phyloP scores from a whole-genome alignment of 108 stramenopile genomes.

The Pinguiococcus pyrenoidosus region DNA sequence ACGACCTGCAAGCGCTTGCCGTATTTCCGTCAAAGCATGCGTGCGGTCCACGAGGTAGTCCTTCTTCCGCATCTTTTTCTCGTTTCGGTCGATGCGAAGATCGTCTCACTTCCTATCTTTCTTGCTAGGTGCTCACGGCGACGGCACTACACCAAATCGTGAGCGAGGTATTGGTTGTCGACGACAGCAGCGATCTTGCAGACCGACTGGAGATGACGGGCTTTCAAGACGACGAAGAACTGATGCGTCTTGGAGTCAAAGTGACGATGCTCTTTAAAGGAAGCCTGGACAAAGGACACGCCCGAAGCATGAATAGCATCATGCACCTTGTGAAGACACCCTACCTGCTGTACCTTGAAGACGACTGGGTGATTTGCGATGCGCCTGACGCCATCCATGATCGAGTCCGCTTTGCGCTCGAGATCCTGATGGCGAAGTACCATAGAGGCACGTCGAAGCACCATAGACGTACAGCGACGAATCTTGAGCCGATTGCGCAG shows the following conservation, averaged over 20 bases:
- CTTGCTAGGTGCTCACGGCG: neutral
- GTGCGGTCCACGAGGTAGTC: neutral
- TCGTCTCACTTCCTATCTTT: neutral
- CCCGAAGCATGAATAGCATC: slow-evolving; percentile 17
- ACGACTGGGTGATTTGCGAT: slow-evolving; percentile 18
- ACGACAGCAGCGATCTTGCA: slow-evolving; percentile 5
- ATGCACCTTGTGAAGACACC: slow-evolving; percentile 10
- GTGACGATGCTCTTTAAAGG: no score
- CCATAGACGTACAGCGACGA: neutral
- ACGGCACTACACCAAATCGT: neutral
- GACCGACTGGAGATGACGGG: slow-evolving; percentile 17
- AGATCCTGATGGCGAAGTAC: no score
- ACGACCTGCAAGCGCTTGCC: slow-evolving; percentile 25
- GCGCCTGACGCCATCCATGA: neutral
- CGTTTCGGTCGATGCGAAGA: neutral
- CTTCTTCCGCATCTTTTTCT: no score
- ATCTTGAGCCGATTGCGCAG: neutral
- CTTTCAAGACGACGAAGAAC: neutral
- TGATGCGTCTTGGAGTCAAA: no score
- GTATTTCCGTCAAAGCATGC: slow-evolving; percentile 3
- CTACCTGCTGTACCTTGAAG: slow-evolving; percentile 26
- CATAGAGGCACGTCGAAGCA: no score
- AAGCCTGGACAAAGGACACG: slow-evolving; percentile 11
- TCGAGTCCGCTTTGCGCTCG: no score
- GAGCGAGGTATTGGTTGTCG: slow-evolving; percentile 21